A percentile compares a stretch with the other conserved stretches of the same genome.
Evolutionary conservation across 179 eudicot genomes (phyloP).

Genomic region (Gypsophila paniculata): DNA sequence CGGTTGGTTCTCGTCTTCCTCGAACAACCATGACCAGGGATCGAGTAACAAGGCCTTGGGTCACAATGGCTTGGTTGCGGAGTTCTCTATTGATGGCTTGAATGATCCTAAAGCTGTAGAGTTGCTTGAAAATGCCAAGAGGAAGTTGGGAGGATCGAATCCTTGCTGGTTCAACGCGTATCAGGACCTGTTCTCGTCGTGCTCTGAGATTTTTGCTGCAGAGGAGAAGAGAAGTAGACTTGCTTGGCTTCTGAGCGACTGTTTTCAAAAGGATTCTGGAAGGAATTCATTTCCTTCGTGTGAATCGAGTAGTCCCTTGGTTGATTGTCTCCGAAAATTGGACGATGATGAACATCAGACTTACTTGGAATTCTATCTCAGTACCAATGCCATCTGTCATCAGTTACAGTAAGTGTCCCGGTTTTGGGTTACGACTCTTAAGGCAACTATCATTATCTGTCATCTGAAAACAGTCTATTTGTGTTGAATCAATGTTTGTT

Average conservation of each 20-base stretch:
- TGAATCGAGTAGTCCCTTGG: constrained; percentile 37
- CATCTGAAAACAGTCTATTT: too few species aligned
- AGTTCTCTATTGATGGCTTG: constrained; percentile 43
- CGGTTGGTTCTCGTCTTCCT: constrained; percentile 33
- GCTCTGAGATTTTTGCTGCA: constrained; percentile 55
- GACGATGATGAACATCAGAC: constrained; percentile 37
- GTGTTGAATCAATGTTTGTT: too few species aligned
- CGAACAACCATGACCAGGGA: neutral
- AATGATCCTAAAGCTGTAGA: constrained; percentile 42
- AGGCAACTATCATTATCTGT: neutral
- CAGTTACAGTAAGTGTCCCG: constrained; percentile 56
- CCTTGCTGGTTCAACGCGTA: constrained; percentile 63
- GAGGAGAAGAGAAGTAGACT: constrained; percentile 52
- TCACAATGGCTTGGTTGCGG: constrained; percentile 29
- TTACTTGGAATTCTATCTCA: constrained; percentile 57
- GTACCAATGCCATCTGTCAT: constrained; percentile 67
- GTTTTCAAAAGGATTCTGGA: constrained; percentile 67
- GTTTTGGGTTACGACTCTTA: too few species aligned
- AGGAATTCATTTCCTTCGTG: constrained; percentile 56
- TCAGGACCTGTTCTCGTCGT: constrained; percentile 46
- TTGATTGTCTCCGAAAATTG: constrained; percentile 43
- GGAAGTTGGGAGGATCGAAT: constrained; percentile 37
- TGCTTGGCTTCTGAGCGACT: constrained; percentile 75
- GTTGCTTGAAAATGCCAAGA: constrained; percentile 40
- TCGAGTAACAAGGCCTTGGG: neutral